A percentile compares a stretch with the other conserved stretches of the same genome.
phyloP scores from a whole-genome alignment of 1,284 basidiomycete species.

The Tremellales sp. region DNA sequence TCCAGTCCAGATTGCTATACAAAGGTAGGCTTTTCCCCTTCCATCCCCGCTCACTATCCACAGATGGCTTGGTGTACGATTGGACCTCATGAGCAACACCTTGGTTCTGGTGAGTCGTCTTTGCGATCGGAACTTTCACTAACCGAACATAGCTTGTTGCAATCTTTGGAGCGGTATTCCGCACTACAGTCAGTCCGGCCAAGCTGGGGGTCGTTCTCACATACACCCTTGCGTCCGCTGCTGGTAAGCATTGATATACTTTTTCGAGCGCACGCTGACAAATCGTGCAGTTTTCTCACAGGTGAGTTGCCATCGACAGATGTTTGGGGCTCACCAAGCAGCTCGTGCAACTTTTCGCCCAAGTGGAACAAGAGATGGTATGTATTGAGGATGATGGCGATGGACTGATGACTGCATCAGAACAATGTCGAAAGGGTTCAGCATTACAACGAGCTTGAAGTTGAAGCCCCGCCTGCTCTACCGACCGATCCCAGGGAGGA shows the following conservation, averaged over 20 bases:
- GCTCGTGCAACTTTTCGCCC: conserved; percentile 9
- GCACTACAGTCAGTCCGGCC: conserved; percentile 22
- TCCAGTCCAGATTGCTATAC: conserved; percentile 12
- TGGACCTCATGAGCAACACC: conserved; percentile 25
- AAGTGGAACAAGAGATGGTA: conserved; percentile 24
- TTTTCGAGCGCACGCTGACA: conserved; percentile 4
- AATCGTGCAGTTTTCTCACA: conserved; percentile 24
- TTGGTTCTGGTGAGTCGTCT: conserved; percentile 16
- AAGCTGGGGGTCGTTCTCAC: conserved; percentile 36
- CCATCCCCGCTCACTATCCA: neutral
- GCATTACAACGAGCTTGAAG: conserved; percentile 21
- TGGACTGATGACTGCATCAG: too few species aligned
- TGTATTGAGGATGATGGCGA: too few species aligned
- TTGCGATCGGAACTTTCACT: neutral
- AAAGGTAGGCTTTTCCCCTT: neutral
- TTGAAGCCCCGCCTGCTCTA: conserved; percentile 16
- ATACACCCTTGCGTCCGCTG: conserved; percentile 26
- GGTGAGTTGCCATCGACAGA: conserved; percentile 7
- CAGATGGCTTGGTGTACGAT: conserved; percentile 27
- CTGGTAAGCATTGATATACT: conserved; percentile 7
- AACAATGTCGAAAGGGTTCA: conserved; percentile 30
- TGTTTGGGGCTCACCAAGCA: neutral
- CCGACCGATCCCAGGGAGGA: conserved; percentile 6
- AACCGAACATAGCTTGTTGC: conserved; percentile 15
- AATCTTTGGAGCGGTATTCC: conserved; percentile 29